phyloP scores from a whole-genome alignment of 768 basidiomycete species.

The Sarcodon sp. region DNA sequence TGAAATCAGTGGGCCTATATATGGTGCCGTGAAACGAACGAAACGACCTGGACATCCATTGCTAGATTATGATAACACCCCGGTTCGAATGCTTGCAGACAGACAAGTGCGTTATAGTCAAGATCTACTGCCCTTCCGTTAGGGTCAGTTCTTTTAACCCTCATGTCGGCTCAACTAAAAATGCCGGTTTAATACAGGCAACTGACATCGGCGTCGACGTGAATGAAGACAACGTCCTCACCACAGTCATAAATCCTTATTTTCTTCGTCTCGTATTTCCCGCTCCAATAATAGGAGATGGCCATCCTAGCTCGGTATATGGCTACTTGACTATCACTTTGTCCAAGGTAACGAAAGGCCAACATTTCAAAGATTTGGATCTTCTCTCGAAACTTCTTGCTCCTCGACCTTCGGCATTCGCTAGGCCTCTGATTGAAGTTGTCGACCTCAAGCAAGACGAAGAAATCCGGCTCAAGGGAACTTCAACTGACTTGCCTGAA shows the following conservation, averaged over 20 bases:
- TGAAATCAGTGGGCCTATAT: not conserved
- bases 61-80: slow-evolving; percentile 23
- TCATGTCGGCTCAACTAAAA: not conserved
- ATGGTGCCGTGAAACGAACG: not conserved
- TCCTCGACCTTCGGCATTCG: slow-evolving; percentile 32
- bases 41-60: slow-evolving; percentile 16
- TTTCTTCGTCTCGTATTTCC: slow-evolving; percentile 73
- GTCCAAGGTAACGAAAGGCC: slow-evolving; percentile 53
- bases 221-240: slow-evolving; percentile 48
- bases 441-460: slow-evolving; percentile 14
- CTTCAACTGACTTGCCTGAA: no score
- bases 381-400: slow-evolving; percentile 67
- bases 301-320: slow-evolving; percentile 60
- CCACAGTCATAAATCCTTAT: slow-evolving; percentile 73
- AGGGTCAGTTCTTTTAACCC: slow-evolving; percentile 14
- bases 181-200: slow-evolving; percentile 35
- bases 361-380: slow-evolving; percentile 68
- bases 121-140: slow-evolving; percentile 22
- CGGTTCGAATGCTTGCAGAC: slow-evolving; percentile 24
- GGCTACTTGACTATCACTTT: slow-evolving; percentile 68
- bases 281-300: slow-evolving; percentile 52
- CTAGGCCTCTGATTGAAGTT: slow-evolving; percentile 44
- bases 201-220: slow-evolving; percentile 72
- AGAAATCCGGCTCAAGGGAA: not conserved
- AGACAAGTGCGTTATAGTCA: slow-evolving; percentile 15